phyloP scores from a whole-genome alignment of 2,329 filamentous ascomycete genomes.

The Keithomyces neogunnii region DNA sequence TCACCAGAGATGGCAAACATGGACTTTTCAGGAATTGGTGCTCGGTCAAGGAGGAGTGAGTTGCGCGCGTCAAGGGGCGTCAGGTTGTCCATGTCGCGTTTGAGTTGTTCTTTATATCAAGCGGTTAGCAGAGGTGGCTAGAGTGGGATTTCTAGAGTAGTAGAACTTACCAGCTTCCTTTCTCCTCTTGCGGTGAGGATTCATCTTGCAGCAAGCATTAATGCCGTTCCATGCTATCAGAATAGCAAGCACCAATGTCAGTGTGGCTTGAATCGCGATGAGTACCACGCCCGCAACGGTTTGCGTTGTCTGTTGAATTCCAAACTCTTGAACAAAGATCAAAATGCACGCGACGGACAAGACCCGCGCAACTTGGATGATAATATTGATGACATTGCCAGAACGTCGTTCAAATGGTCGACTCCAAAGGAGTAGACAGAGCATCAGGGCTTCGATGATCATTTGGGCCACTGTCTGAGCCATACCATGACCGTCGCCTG shows the following conservation, averaged over 20 bases:
- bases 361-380: constrained; percentile 82
- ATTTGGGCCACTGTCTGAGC: constrained; percentile 73
- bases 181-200: constrained; percentile 80
- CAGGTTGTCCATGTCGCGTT: constrained; percentile 70
- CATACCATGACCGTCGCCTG: constrained; percentile 76
- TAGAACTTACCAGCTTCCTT: constrained; percentile 74
- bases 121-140: not conserved
- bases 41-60: constrained; percentile 65
- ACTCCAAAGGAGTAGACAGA: constrained; percentile 72
- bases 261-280: constrained; percentile 78
- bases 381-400: constrained; percentile 86
- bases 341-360: constrained; percentile 83
- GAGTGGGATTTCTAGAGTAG: not conserved
- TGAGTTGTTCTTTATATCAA: constrained; percentile 55
- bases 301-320: constrained; percentile 83
- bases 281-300: constrained; percentile 89
- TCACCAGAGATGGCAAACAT: constrained; percentile 36
- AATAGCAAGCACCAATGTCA: constrained; percentile 77
- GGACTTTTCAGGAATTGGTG: constrained; percentile 25
- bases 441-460: constrained; percentile 70
- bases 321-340: constrained; percentile 88
- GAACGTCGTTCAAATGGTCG: constrained; percentile 82
- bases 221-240: constrained; percentile 86
- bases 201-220: constrained; percentile 72
- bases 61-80: constrained; percentile 83